These are phyloP conservation scores for Microdochium paspali DNA, from an alignment of 2,329 filamentous ascomycete species.

Conservation along the genomic window DNA sequence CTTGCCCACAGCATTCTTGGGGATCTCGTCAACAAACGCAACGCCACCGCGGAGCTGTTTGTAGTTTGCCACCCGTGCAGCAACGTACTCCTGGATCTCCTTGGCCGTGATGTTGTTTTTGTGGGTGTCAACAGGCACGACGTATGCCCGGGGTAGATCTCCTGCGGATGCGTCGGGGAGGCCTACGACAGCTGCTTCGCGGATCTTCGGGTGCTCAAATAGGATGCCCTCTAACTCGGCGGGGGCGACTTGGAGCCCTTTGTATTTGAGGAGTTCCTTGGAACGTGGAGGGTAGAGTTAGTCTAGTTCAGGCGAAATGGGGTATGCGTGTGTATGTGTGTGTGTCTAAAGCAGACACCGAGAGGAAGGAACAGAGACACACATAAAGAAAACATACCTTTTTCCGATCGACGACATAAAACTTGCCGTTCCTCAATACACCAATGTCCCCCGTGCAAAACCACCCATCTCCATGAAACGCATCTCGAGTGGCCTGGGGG, in stretches of 20 bases:
- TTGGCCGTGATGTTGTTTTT: slow-evolving; percentile 1
- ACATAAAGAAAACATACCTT: slow-evolving; percentile 34
- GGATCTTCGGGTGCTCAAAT: slow-evolving; percentile 27
- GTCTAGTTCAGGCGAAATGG: too few relatives aligned
- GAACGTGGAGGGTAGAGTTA: slow-evolving; percentile 9
- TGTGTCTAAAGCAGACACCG: neutral
- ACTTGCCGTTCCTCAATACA: slow-evolving; percentile 57
- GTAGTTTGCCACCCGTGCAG: slow-evolving; percentile 12
- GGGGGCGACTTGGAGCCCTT: slow-evolving; percentile 60
- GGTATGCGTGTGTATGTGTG: neutral
- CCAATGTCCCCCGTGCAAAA: slow-evolving; percentile 78
- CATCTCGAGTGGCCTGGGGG: slow-evolving; percentile 50
- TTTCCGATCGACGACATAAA: slow-evolving; percentile 73
- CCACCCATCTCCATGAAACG: slow-evolving; percentile 50
- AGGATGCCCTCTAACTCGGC: slow-evolving; percentile 49
- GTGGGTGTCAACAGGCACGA: slow-evolving; percentile 14
- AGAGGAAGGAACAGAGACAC: too few relatives aligned
- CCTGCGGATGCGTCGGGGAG: slow-evolving; percentile 44
- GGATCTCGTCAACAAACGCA: slow-evolving; percentile 38
- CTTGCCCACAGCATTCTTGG: slow-evolving; percentile 51
- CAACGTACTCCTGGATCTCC: slow-evolving; percentile 14
- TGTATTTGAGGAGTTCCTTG: slow-evolving; percentile 52
- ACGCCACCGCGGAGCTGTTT: slow-evolving; percentile 19
- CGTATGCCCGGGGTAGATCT: slow-evolving; percentile 41
- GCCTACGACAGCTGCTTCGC: slow-evolving; percentile 54